These are phyloP conservation scores for Venustampulla echinocandica DNA, from an alignment of 495 filamentous ascomycete species.

Conservation along the genomic window DNA sequence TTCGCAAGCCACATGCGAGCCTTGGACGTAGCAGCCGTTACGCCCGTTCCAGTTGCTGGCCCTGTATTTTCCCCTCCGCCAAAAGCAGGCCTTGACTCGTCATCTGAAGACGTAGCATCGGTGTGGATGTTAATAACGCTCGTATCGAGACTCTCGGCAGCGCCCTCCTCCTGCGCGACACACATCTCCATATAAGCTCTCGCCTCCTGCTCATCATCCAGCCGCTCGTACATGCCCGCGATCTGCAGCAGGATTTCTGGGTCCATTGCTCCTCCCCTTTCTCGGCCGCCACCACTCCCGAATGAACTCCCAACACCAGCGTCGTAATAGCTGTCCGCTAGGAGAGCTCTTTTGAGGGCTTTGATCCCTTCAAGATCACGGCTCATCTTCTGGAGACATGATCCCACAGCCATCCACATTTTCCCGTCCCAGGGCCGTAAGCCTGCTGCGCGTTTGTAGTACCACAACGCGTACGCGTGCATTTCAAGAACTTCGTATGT, in stretches of 20 bases:
- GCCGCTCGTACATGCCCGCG: slow-evolving; percentile 75
- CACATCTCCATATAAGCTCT: slow-evolving; percentile 92
- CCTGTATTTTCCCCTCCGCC: slow-evolving; percentile 12
- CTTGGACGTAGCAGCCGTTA: slow-evolving; percentile 81
- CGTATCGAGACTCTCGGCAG: slow-evolving; percentile 17
- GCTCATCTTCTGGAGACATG: slow-evolving; percentile 80
- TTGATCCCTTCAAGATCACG: slow-evolving; percentile 81
- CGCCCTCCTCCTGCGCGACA: slow-evolving; percentile 75
- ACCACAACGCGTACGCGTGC: slow-evolving; percentile 93
- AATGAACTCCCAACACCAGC: slow-evolving; percentile 30
- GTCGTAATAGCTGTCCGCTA: slow-evolving; percentile 75
- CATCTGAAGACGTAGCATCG: slow-evolving; percentile 20
- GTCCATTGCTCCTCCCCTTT: slow-evolving; percentile 47
- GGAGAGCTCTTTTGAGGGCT: slow-evolving; percentile 82
- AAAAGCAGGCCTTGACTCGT: slow-evolving; percentile 25
- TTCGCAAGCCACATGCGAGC: slow-evolving; percentile 91
- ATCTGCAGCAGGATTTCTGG: slow-evolving; percentile 87
- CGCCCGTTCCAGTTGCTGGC: slow-evolving; percentile 48
- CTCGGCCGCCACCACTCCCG: slow-evolving; percentile 17
- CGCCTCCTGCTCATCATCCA: slow-evolving; percentile 67
- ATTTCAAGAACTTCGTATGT: slow-evolving; percentile 97
- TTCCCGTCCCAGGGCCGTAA: slow-evolving; percentile 88
- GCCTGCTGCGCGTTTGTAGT: slow-evolving; percentile 91
- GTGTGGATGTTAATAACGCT: slow-evolving; percentile 22
- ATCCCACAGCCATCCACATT: slow-evolving; percentile 96